phyloP scores from a whole-genome alignment of 192 early-diverging fungal species.

The Linnemannia hyalina region DNA sequence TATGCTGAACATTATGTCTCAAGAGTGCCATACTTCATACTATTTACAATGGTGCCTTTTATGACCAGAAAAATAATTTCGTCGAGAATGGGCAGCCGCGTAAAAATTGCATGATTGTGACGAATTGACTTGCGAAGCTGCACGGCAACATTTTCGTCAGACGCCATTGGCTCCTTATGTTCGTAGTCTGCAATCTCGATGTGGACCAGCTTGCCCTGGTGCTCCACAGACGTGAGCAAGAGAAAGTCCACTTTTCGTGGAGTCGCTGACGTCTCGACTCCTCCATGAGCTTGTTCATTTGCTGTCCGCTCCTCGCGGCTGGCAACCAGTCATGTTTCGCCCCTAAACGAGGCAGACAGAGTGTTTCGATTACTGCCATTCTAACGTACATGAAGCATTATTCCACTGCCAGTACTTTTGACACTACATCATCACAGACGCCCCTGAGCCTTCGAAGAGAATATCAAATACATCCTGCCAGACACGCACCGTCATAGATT shows the following conservation, averaged over 20 bases:
- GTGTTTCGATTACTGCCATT: conserved; percentile 1
- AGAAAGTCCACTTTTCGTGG: conserved; percentile 19
- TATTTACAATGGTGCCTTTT: conserved; percentile 10
- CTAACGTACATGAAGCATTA: conserved; percentile 10
- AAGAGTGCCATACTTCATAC: conserved; percentile 1
- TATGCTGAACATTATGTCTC: conserved; percentile 6
- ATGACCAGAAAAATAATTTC: conserved; percentile 15
- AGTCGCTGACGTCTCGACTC: conserved; percentile 1
- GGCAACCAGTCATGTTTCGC: background rate
- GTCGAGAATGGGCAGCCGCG: conserved; percentile 7
- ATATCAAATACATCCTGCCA: conserved; percentile 18
- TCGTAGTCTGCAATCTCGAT: conserved; percentile 17
- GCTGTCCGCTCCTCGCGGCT: conserved; percentile 4
- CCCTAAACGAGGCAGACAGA: background rate
- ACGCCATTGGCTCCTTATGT: conserved; percentile 9
- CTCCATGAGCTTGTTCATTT: conserved; percentile 9
- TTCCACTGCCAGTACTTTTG: background rate
- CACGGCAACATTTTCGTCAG: conserved; percentile 9
- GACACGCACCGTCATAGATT: conserved; percentile 15
- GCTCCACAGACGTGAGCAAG: background rate
- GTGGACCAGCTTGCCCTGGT: conserved; percentile 15
- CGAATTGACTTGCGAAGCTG: conserved; percentile 16
- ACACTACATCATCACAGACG: background rate
- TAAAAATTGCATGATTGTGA: conserved; percentile 18
- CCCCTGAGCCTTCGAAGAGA: conserved; percentile 7